These are phyloP conservation scores for Zymoseptoria ardabiliae DNA, from an alignment of 2,329 filamentous ascomycete species.

Conservation along the genomic window DNA sequence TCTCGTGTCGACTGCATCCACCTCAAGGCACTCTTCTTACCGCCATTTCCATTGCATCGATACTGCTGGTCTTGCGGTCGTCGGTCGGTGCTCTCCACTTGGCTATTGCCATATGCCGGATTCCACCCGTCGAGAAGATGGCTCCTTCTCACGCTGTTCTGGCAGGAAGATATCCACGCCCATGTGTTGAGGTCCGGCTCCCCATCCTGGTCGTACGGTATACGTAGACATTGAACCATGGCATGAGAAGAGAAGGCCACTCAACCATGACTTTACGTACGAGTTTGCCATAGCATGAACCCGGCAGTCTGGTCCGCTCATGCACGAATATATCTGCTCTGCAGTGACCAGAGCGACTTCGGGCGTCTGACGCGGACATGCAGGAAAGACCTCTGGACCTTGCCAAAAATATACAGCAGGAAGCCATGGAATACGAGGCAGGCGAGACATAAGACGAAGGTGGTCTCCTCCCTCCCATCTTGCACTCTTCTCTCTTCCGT, in stretches of 20 bases:
- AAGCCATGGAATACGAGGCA: neutral
- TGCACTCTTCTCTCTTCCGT: neutral
- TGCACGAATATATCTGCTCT: neutral
- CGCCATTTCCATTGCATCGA: neutral
- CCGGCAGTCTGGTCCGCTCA: neutral
- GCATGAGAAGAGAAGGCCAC: neutral
- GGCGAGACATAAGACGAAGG: neutral
- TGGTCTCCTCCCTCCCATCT: neutral
- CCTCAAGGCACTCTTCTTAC: neutral
- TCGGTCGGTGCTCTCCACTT: neutral
- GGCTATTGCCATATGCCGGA: neutral
- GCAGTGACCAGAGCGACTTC: neutral
- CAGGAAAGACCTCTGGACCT: neutral
- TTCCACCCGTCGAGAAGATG: neutral
- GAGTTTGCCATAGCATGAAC: neutral
- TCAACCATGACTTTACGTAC: neutral
- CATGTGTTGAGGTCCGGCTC: neutral
- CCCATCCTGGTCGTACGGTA: neutral
- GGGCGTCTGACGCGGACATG: neutral
- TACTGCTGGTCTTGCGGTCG: neutral
- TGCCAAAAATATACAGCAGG: neutral
- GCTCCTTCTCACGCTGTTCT: neutral
- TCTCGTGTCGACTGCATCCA: neutral
- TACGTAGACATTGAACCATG: neutral
- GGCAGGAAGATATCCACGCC: neutral